A percentile compares a stretch with the other conserved stretches of the same genome.
Conservation (phyloP, 73 alveolate genomes). For the Effrenium voratum region DNA sequence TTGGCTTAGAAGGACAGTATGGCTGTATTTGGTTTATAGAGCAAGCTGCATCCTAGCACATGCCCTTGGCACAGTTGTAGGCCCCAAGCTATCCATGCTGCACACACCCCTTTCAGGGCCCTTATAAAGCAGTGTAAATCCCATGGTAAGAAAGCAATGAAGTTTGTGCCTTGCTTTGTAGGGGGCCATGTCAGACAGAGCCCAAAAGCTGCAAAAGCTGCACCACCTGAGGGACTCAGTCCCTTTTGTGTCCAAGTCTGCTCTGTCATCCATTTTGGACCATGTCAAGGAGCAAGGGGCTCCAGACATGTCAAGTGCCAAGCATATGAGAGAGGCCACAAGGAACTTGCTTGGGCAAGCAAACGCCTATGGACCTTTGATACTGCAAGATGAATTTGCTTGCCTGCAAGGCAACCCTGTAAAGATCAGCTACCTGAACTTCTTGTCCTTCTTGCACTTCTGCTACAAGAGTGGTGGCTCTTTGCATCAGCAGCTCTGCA, state of each 20-base stretch:
- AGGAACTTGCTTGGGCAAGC: not conserved
- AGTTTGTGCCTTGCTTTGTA: no score
- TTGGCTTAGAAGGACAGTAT: no score
- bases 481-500: not conserved
- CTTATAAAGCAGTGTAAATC: no score
- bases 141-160: no score
- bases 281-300: not conserved
- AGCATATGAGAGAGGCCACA: conserved; percentile 1
- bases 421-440: not conserved
- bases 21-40: no score
- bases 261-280: not conserved
- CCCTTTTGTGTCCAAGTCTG: not conserved
- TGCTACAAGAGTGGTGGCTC: conserved; percentile 10
- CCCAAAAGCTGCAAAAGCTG: not conserved
- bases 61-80: no score
- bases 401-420: not conserved
- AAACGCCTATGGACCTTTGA: conserved; percentile 7
- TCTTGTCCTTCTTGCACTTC: not conserved
- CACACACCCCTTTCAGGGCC: no score
- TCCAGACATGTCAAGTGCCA: not conserved
- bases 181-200: not conserved
- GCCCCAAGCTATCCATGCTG: no score
- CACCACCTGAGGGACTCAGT: not conserved
- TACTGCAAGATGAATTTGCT: not conserved
- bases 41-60: no score